These are phyloP conservation scores for Fusarium caatingaense DNA, from an alignment of 2,329 filamentous ascomycete species.

Conservation along the genomic window DNA sequence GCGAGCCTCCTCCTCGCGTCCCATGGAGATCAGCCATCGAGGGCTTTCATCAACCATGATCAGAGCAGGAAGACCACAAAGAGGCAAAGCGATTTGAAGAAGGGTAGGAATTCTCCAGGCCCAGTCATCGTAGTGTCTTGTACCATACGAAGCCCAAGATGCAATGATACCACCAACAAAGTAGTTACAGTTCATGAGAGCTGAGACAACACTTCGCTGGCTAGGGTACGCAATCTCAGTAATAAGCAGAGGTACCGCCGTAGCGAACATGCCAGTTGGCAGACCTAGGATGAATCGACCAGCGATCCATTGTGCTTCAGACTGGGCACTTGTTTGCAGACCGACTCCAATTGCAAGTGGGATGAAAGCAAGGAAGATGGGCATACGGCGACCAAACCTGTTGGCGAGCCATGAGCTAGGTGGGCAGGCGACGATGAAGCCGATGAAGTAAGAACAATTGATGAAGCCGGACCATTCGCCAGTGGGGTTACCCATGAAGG, in stretches of 20 bases:
- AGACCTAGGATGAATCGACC: conserved; percentile 17
- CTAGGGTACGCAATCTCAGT: conserved; percentile 9
- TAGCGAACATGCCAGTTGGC: conserved; percentile 18
- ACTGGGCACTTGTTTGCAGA: conserved; percentile 11
- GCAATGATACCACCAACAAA: conserved; percentile 21
- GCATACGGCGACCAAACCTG: conserved; percentile 11
- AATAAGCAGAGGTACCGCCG: conserved; percentile 10
- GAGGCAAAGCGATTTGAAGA: conserved; percentile 7
- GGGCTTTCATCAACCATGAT: conserved; percentile 15
- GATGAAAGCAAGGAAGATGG: conserved; percentile 5
- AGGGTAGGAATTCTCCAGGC: conserved; percentile 11
- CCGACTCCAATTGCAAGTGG: conserved; percentile 2
- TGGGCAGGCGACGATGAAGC: conserved; percentile 5
- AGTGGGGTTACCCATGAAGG: conserved; percentile 10
- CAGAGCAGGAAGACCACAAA: conserved; percentile 7
- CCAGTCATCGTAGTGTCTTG: conserved; percentile 16
- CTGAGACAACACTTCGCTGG: conserved; percentile 18
- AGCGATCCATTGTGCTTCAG: conserved; percentile 8
- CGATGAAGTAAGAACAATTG: conserved; percentile 16
- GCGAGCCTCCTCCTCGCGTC: not conserved
- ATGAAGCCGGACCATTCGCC: conserved; percentile 28
- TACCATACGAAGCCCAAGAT: conserved; percentile 16
- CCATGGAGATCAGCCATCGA: conserved; percentile 4
- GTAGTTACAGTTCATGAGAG: conserved; percentile 19
- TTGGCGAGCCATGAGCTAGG: conserved; percentile 21